phyloP scores from a whole-genome alignment of 331 rosid genomes.

The Cydonia oblonga region DNA sequence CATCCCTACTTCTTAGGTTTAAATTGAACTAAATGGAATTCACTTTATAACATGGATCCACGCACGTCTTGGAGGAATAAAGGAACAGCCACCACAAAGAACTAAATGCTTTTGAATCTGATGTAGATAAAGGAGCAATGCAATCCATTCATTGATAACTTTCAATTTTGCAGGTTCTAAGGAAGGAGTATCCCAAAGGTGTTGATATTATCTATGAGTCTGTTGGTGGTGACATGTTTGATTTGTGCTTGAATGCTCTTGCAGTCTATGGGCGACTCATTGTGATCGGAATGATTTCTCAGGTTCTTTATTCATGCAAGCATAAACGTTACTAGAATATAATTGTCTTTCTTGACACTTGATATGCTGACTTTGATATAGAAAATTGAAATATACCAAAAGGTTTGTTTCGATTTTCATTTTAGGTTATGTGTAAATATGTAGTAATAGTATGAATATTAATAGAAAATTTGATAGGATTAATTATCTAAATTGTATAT shows the following conservation, averaged over 20 bases:
- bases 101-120: not conserved
- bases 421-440: not conserved
- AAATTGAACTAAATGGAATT: not conserved
- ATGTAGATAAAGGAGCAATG: not conserved
- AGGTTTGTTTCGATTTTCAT: not conserved
- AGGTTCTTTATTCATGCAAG: conserved; percentile 37
- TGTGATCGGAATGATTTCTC: conserved; percentile 96
- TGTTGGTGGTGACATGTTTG: conserved; percentile 87
- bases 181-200: conserved; percentile 69
- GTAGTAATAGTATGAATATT: too few species aligned
- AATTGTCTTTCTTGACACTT: not conserved
- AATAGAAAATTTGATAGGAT: too few species aligned
- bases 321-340: not conserved
- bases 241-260: conserved; percentile 77
- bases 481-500: too few species aligned
- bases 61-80: not conserved
- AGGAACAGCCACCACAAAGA: not conserved
- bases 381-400: not conserved
- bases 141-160: not conserved
- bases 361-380: not conserved
- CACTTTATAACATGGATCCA: not conserved
- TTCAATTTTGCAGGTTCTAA: conserved; percentile 53
- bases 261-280: conserved; percentile 72
- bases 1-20: not conserved
- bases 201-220: conserved; percentile 85